Conservation (phyloP, 108 stramenopile genomes). For the Cylindrotheca closterium region DNA sequence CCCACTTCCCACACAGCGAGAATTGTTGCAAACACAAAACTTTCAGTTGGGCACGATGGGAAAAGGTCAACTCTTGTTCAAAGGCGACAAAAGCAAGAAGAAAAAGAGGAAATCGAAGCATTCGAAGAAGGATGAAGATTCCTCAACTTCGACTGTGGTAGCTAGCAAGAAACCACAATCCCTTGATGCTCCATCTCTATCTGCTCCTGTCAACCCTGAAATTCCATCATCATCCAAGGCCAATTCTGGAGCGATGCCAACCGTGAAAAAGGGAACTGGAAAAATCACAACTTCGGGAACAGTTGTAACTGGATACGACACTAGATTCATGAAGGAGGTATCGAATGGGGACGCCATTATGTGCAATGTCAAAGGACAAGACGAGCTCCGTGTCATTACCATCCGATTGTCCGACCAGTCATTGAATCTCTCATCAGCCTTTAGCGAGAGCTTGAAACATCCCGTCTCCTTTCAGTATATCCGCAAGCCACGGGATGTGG, state of each 20-base stretch:
- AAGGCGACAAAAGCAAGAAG: slow-evolving; percentile 66
- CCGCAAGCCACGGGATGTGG: slow-evolving; percentile 56
- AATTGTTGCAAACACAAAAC: not conserved
- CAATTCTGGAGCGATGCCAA: slow-evolving; percentile 26
- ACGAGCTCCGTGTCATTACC: slow-evolving; percentile 78
- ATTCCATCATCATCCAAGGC: slow-evolving; percentile 2
- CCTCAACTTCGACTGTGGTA: not conserved
- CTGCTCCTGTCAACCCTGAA: not conserved
- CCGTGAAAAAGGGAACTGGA: slow-evolving; percentile 54
- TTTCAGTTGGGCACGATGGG: slow-evolving; percentile 41
- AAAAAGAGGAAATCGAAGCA: slow-evolving; percentile 58
- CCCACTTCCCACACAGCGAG: too few species aligned
- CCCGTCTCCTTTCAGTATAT: slow-evolving; percentile 60
- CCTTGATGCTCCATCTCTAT: not conserved
- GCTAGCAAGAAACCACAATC: too few species aligned
- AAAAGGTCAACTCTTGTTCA: slow-evolving; percentile 72
- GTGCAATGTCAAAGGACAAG: slow-evolving; percentile 18
- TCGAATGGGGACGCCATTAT: slow-evolving; percentile 70
- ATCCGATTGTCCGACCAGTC: slow-evolving; percentile 73
- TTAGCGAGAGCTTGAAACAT: slow-evolving; percentile 45
- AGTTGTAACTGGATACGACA: slow-evolving; percentile 69
- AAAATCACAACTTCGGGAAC: slow-evolving; percentile 75
- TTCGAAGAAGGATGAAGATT: not conserved
- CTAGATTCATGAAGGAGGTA: slow-evolving; percentile 60
- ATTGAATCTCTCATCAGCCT: slow-evolving; percentile 60